Conservation (phyloP, 2,329 filamentous ascomycete genomes). For the Clarireedia hainanense region DNA sequence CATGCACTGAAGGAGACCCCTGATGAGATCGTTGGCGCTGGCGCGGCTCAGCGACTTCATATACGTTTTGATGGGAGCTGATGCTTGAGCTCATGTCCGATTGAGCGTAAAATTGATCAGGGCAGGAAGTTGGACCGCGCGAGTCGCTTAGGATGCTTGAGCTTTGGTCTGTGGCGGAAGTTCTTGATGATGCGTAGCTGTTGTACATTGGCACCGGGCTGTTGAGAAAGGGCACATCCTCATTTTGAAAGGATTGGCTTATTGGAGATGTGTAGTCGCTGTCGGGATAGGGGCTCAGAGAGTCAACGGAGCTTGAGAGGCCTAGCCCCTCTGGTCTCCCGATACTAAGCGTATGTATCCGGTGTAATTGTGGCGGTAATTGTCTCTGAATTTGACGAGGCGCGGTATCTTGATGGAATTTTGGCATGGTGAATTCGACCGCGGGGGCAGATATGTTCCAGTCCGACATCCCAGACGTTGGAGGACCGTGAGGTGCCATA, state of each 20-base stretch:
- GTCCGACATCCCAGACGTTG: conserved; percentile 22
- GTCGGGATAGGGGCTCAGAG: conserved; percentile 44
- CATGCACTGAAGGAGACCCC: conserved; percentile 22
- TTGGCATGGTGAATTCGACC: conserved; percentile 17
- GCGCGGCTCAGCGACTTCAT: conserved; percentile 35
- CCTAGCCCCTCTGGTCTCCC: conserved; percentile 24
- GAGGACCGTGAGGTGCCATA: conserved; percentile 29
- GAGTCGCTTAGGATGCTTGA: conserved; percentile 49
- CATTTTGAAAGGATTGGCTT: conserved; percentile 44
- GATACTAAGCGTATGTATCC: conserved; percentile 39
- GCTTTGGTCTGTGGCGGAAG: conserved; percentile 43
- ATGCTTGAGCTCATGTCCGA: conserved; percentile 55
- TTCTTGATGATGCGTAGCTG: conserved; percentile 39
- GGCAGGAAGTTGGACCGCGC: conserved; percentile 50
- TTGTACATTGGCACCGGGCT: conserved; percentile 52
- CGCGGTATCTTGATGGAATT: conserved; percentile 18
- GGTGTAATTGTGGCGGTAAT: conserved; percentile 43
- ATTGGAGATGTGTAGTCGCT: conserved; percentile 49
- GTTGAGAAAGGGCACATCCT: conserved; percentile 48
- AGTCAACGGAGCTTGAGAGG: conserved; percentile 35
- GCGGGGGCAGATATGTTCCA: conserved; percentile 27
- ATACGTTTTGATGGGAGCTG: conserved; percentile 49
- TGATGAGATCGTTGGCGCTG: conserved; percentile 26
- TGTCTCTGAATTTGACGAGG: conserved; percentile 23
- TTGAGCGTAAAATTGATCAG: conserved; percentile 52